Percentiles rank a stretch among this genome's conserved stretches.
These are phyloP conservation scores for Xylaria sp. DNA, from an alignment of 2,329 filamentous ascomycete genomes.

Conservation along the genomic window DNA sequence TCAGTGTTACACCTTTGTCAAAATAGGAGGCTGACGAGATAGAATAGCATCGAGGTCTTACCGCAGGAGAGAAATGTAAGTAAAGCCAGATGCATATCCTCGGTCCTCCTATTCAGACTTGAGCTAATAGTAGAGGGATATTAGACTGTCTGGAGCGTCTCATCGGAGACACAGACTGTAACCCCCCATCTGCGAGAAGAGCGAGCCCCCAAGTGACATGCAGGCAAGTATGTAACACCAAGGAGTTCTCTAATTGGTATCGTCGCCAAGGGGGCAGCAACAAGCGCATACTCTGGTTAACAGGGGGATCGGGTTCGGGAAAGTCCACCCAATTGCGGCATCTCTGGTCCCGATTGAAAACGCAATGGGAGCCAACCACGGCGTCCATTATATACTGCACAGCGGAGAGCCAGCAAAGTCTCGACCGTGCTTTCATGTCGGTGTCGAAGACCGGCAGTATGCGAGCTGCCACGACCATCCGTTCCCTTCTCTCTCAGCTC, in stretches of 20 bases:
- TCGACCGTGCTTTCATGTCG: neutral
- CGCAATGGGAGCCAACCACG: conserved; percentile 9
- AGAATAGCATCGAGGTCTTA: conserved; percentile 9
- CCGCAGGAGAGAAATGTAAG: conserved; percentile 8
- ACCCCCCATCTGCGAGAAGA: neutral
- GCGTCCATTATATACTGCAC: conserved; percentile 13
- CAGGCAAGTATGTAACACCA: conserved; percentile 8
- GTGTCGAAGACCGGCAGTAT: conserved; percentile 2
- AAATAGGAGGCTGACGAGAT: neutral
- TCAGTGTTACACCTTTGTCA: neutral
- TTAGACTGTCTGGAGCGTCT: conserved; percentile 12
- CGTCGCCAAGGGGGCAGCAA: conserved; percentile 11
- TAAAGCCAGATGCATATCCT: neutral
- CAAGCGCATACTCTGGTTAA: conserved; percentile 15
- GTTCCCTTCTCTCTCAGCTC: conserved; percentile 15
- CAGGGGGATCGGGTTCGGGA: conserved; percentile 13
- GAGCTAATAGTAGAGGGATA: neutral
- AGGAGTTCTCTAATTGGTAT: conserved; percentile 17
- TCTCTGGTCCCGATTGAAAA: conserved; percentile 11
- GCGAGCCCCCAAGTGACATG: conserved; percentile 3
- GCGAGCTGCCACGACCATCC: conserved; percentile 8
- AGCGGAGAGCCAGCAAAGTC: conserved; percentile 1
- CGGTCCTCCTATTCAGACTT: neutral
- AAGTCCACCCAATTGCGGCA: conserved; percentile 15
- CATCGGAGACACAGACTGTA: neutral